Evolutionary conservation across 179 eudicot species (phyloP).

Genomic region (Silene vulgaris): DNA sequence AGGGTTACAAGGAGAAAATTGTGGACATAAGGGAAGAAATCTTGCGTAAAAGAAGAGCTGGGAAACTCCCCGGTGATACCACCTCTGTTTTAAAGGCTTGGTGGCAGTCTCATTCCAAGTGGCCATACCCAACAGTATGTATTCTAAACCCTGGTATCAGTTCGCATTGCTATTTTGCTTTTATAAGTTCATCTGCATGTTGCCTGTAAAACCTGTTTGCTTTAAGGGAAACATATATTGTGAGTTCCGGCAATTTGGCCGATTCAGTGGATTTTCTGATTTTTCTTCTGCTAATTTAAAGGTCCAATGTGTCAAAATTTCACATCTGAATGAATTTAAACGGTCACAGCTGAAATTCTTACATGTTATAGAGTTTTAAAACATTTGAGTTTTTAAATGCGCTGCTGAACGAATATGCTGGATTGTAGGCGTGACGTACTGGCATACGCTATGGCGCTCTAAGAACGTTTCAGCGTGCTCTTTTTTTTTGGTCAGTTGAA

Average conservation of each 20-base stretch:
- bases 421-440: too few relatives aligned
- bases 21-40: conserved; percentile 84
- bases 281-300: not conserved
- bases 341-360: not conserved
- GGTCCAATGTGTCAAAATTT: not conserved
- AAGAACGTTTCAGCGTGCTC: too few relatives aligned
- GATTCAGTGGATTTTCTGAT: not conserved
- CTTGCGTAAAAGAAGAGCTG: conserved; percentile 77
- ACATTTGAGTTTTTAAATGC: too few relatives aligned
- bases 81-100: conserved; percentile 79
- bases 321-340: not conserved
- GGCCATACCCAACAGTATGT: conserved; percentile 85
- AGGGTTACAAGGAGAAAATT: conserved; percentile 84
- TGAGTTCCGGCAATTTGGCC: not conserved
- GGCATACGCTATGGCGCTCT: too few relatives aligned
- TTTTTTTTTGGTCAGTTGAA: too few relatives aligned
- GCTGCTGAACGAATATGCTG: too few relatives aligned
- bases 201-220: not conserved
- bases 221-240: not conserved
- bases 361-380: too few relatives aligned
- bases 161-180: not conserved
- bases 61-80: conserved; percentile 88
- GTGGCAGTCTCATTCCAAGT: conserved; percentile 88
- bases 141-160: not conserved
- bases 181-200: not conserved